Conservation (phyloP, 306 rosid genomes). For the Citrullus colocynthis region DNA sequence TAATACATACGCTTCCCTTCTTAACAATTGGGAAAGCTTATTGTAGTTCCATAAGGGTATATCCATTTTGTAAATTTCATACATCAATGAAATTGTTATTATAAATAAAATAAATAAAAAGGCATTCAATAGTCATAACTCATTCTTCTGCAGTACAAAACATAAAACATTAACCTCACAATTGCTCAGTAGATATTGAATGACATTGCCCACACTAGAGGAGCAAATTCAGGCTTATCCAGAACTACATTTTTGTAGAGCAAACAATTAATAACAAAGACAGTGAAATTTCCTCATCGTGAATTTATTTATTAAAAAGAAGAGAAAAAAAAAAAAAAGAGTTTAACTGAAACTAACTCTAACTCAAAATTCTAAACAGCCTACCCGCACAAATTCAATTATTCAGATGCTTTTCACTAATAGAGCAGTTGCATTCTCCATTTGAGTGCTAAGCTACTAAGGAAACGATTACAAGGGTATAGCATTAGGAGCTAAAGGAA, state of each 20-base stretch:
- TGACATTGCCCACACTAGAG: not conserved
- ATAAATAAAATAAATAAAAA: too few relatives aligned
- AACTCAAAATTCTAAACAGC: not conserved
- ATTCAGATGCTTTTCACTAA: not conserved
- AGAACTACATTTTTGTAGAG: not conserved
- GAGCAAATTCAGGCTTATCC: not conserved
- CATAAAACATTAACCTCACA: not conserved
- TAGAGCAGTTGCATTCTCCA: not conserved
- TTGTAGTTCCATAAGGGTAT: too few relatives aligned
- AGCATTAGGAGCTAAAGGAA: not conserved
- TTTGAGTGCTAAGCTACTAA: not conserved
- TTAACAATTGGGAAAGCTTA: too few relatives aligned
- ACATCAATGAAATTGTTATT: too few relatives aligned
- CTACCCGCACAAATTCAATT: not conserved
- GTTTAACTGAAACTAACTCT: not conserved
- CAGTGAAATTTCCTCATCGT: not conserved
- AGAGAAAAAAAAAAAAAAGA: not conserved
- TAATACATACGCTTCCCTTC: too few relatives aligned
- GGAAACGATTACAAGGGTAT: not conserved
- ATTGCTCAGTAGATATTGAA: not conserved
- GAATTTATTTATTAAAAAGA: not conserved
- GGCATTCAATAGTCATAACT: not conserved
- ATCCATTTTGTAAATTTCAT: too few relatives aligned
- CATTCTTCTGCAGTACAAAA: not conserved
- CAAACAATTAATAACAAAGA: not conserved